Conservation (phyloP, 352 stramenopile species). For the Phytophthora crassamura region DNA sequence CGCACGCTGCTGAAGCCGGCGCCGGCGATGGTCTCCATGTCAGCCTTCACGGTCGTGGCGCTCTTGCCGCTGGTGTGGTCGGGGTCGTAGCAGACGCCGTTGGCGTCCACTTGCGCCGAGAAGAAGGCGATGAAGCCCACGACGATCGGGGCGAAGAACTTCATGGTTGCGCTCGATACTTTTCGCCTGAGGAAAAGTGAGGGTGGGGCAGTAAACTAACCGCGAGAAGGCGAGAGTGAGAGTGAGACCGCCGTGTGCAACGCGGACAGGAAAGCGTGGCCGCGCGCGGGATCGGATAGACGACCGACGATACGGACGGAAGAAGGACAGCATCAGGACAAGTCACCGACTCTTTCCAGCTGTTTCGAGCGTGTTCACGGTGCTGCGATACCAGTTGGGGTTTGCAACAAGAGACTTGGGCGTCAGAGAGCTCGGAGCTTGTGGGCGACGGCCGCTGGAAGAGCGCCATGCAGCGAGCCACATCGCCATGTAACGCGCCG, state of each 20-base stretch:
- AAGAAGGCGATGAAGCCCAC: slow-evolving; percentile 45
- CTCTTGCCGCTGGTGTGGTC: slow-evolving; percentile 55
- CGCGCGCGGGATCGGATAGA: slow-evolving; percentile 13
- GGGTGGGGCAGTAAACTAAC: slow-evolving; percentile 5
- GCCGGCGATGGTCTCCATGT: slow-evolving; percentile 59
- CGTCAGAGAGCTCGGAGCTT: slow-evolving; percentile 4
- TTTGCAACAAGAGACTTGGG: slow-evolving; percentile 10
- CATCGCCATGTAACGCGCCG: not conserved
- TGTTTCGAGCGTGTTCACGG: slow-evolving; percentile 12
- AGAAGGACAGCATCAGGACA: slow-evolving; percentile 19
- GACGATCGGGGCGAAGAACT: slow-evolving; percentile 42
- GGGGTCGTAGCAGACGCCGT: slow-evolving; percentile 77
- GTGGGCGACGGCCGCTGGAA: slow-evolving; percentile 2
- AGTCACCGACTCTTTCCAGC: slow-evolving; percentile 29
- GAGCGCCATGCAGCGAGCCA: not conserved
- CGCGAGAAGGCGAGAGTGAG: slow-evolving; percentile 33
- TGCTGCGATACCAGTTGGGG: slow-evolving; percentile 18
- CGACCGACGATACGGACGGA: slow-evolving; percentile 27
- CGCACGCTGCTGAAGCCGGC: slow-evolving; percentile 67
- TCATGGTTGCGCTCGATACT: slow-evolving; percentile 46
- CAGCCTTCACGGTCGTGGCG: slow-evolving; percentile 37
- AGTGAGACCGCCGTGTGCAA: slow-evolving; percentile 25
- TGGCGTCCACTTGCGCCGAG: slow-evolving; percentile 49
- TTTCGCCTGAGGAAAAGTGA: slow-evolving; percentile 38
- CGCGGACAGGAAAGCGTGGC: slow-evolving; percentile 23